phyloP scores from a whole-genome alignment of 2,329 filamentous ascomycete species.

The Botrytis galanthina region DNA sequence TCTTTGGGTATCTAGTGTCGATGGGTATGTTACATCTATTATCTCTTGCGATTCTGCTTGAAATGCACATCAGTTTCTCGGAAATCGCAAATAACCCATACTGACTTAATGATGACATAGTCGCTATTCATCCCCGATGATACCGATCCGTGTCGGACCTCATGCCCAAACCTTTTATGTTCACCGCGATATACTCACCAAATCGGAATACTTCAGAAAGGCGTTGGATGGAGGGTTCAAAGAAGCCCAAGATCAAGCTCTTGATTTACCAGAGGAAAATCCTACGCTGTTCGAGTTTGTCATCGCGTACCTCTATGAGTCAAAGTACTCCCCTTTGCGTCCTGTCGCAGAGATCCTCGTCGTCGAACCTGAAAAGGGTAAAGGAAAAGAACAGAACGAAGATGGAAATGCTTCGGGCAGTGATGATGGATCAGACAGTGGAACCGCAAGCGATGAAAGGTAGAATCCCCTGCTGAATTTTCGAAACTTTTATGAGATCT shows the following conservation, averaged over 20 bases:
- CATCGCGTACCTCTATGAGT: constrained; percentile 51
- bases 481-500: neutral
- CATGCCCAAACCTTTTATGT: constrained; percentile 48
- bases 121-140: constrained; percentile 47
- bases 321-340: constrained; percentile 46
- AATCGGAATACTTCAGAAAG: constrained; percentile 49
- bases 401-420: constrained; percentile 30
- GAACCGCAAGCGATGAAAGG: constrained; percentile 42
- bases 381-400: constrained; percentile 44
- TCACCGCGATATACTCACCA: constrained; percentile 47
- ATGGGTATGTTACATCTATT: constrained; percentile 43
- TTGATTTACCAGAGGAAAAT: constrained; percentile 52
- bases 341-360: constrained; percentile 40
- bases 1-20: constrained; percentile 50
- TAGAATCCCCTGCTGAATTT: constrained; percentile 16
- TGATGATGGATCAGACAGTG: constrained; percentile 39
- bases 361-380: constrained; percentile 40
- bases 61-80: neutral
- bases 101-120: constrained; percentile 30
- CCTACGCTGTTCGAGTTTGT: constrained; percentile 52
- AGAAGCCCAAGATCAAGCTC: constrained; percentile 47
- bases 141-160: constrained; percentile 48
- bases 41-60: neutral
- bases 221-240: constrained; percentile 49
- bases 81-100: neutral